phyloP scores from a whole-genome alignment of 108 stramenopile genomes.

The Cyclostephanos invisitatus region DNA sequence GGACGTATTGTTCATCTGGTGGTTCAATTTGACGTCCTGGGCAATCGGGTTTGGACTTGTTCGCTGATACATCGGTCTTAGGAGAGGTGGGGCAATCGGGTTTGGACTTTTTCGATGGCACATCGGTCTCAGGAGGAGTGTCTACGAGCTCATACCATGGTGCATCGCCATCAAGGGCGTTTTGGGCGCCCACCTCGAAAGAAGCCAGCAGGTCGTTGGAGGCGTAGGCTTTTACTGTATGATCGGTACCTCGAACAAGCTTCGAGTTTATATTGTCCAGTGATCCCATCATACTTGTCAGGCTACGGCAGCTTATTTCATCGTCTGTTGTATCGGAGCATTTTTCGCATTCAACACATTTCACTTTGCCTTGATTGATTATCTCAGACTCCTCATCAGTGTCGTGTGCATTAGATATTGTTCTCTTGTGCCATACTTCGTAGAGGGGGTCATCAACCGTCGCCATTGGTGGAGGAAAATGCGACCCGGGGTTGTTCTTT shows the following conservation, averaged over 20 bases:
- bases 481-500: background rate
- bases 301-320: background rate
- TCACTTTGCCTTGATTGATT: background rate
- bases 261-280: conserved; percentile 17
- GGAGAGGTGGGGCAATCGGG: background rate
- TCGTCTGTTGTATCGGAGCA: background rate
- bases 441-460: background rate
- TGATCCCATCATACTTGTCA: conserved; percentile 18
- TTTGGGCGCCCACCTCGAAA: background rate
- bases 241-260: background rate
- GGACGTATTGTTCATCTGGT: conserved; percentile 5
- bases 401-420: background rate
- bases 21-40: conserved; percentile 5
- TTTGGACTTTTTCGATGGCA: background rate
- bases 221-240: background rate
- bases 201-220: background rate
- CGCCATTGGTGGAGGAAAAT: background rate
- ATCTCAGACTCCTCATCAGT: background rate
- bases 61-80: background rate
- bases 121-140: background rate
- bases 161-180: background rate
- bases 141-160: background rate
- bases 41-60: conserved; percentile 1
- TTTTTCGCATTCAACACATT: background rate
- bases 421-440: background rate